These are phyloP conservation scores for Teunomyces lycoperdinae DNA, from an alignment of 805 yeast genomes.

Conservation along the genomic window DNA sequence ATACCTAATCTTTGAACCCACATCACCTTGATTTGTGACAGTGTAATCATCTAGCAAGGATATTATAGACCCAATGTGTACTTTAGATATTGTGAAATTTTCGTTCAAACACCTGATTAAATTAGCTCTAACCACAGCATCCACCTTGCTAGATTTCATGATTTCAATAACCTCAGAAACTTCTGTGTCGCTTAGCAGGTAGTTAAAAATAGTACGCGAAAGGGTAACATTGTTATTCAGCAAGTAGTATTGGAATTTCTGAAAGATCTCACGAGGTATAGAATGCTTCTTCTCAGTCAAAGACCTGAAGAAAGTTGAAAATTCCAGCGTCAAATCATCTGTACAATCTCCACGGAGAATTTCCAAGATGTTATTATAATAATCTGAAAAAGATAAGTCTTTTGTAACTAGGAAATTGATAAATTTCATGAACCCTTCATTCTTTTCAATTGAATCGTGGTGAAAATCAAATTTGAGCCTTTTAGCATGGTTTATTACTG, in stretches of 20 bases:
- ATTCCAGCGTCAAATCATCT: conserved; percentile 21
- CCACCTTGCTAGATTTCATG: conserved; percentile 19
- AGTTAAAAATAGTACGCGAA: conserved; percentile 34
- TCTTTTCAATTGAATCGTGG: conserved; percentile 28
- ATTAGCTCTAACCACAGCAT: conserved; percentile 27
- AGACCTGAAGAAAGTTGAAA: conserved; percentile 23
- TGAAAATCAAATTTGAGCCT: conserved; percentile 29
- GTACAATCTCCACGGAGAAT: conserved; percentile 15
- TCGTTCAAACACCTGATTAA: conserved; percentile 23
- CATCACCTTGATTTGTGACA: conserved; percentile 80
- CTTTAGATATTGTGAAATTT: neutral
- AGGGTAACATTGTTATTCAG: conserved; percentile 36
- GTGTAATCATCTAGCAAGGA: conserved; percentile 71
- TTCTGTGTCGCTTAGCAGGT: conserved; percentile 11
- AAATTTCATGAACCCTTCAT: conserved; percentile 33
- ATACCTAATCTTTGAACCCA: conserved; percentile 72
- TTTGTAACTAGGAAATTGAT: conserved; percentile 8
- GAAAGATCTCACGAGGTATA: conserved; percentile 12
- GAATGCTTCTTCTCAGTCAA: conserved; percentile 5
- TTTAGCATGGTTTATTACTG: neutral
- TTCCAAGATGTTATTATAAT: conserved; percentile 18
- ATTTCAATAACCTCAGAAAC: conserved; percentile 22
- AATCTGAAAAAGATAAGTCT: neutral
- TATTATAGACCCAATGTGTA: conserved; percentile 12
- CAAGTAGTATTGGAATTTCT: conserved; percentile 36